Evolutionary conservation across 352 stramenopile species (phyloP).

Genomic region (Pythium utonaiense): DNA sequence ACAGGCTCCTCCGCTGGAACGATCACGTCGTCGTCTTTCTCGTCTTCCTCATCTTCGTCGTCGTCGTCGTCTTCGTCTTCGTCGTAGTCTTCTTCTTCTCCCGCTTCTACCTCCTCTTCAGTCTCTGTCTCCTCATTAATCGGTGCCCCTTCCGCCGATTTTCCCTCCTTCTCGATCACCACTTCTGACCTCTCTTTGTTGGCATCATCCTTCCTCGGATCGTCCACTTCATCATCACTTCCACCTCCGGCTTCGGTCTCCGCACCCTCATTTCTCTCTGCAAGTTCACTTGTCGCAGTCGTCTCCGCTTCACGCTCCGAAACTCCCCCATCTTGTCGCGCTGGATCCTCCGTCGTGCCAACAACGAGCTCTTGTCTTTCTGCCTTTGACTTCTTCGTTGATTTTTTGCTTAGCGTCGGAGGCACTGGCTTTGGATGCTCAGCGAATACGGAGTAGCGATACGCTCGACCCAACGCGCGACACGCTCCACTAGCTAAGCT

Average conservation of each 20-base stretch:
- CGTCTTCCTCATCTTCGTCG: background rate
- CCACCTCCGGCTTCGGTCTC: too few relatives aligned
- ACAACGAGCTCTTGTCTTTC: background rate
- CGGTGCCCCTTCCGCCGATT: background rate
- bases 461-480: background rate
- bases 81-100: background rate
- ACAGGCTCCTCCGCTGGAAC: background rate
- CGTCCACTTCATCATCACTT: too few relatives aligned
- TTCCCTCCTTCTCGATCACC: background rate
- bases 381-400: background rate
- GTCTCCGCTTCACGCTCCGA: too few relatives aligned
- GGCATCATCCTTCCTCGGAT: too few relatives aligned
- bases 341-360: background rate
- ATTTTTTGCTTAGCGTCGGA: background rate
- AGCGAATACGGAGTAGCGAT: constrained; percentile 16
- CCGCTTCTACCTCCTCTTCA: background rate
- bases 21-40: background rate
- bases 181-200: too few relatives aligned
- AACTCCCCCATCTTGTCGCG: background rate
- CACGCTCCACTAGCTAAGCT: constrained; percentile 17
- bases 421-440: constrained; percentile 2
- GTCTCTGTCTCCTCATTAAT: background rate
- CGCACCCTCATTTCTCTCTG: too few relatives aligned
- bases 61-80: background rate
- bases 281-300: too few relatives aligned